Percentiles rank a stretch among this genome's conserved stretches.
Evolutionary conservation across 2,329 filamentous ascomycete species (phyloP).

Genomic region (Hymenoscyphus fraxineus): DNA sequence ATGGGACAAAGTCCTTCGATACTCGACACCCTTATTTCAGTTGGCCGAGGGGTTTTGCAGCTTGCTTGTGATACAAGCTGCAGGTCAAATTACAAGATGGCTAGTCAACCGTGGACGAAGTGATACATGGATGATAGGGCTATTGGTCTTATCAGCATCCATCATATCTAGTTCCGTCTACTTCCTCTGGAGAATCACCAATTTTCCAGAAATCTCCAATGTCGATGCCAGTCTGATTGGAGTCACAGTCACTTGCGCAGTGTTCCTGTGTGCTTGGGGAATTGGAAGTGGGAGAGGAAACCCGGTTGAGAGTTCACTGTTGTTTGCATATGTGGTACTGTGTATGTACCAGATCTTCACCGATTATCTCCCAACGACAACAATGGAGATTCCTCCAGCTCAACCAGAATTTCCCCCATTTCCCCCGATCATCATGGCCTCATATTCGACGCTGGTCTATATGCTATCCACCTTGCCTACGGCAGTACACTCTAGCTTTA

Average conservation of each 20-base stretch:
- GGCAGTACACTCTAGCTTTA: constrained; percentile 77
- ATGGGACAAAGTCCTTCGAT: constrained; percentile 85
- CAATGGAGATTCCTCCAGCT: constrained; percentile 49
- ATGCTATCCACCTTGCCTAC: constrained; percentile 78
- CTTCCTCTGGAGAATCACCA: constrained; percentile 92
- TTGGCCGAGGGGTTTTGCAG: constrained; percentile 95
- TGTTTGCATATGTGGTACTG: constrained; percentile 97
- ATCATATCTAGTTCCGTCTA: constrained; percentile 92
- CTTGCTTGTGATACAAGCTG: constrained; percentile 88
- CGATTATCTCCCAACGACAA: constrained; percentile 80
- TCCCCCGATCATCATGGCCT: constrained; percentile 96
- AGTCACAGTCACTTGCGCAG: constrained; percentile 83
- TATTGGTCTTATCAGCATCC: constrained; percentile 83
- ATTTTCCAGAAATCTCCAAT: constrained; percentile 89
- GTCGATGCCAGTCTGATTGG: constrained; percentile 91
- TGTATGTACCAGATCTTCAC: constrained; percentile 99
- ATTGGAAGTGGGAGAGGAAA: constrained; percentile 93
- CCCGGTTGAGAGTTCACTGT: constrained; percentile 86
- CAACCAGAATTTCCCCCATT: constrained; percentile 94
- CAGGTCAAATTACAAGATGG: constrained; percentile 91
- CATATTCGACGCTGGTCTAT: constrained; percentile 86
- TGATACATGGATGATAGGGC: constrained; percentile 93
- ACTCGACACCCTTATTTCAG: constrained; percentile 93
- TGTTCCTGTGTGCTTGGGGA: constrained; percentile 90
- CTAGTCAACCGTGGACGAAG: constrained; percentile 89